phyloP scores from a whole-genome alignment of 257 asterid species.

The Lithospermum erythrorhizon region DNA sequence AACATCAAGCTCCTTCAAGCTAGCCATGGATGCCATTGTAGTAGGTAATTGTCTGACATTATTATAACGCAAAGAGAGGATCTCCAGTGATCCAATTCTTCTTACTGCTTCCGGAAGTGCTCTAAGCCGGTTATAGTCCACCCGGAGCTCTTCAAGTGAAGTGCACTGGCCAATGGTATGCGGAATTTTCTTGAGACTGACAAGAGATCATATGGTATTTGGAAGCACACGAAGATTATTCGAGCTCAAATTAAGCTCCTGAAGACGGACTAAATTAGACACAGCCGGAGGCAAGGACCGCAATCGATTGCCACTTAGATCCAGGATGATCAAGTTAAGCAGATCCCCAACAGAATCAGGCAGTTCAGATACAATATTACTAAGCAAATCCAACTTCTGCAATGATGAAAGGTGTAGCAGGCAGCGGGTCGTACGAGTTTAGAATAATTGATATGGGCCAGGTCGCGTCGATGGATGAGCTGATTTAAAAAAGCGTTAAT shows the following conservation, averaged over 20 bases:
- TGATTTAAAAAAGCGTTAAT: no score
- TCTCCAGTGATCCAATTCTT: constrained; percentile 49
- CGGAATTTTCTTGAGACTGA: constrained; percentile 61
- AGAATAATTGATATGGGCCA: no score
- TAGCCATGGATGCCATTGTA: constrained; percentile 54
- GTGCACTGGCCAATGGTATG: constrained; percentile 65
- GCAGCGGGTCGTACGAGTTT: no score
- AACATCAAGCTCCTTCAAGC: constrained; percentile 56
- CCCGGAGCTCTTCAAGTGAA: constrained; percentile 53
- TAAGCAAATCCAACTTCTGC: constrained; percentile 50
- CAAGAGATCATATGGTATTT: constrained; percentile 57
- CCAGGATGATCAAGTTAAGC: constrained; percentile 50
- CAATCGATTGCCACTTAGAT: constrained; percentile 62
- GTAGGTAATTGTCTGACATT: constrained; percentile 67
- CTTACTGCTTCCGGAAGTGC: constrained; percentile 91
- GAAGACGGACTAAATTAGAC: constrained; percentile 41
- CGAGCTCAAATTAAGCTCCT: constrained; percentile 80
- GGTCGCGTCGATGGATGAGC: no score
- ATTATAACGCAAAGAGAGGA: constrained; percentile 60
- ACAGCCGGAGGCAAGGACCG: constrained; percentile 47
- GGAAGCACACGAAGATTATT: constrained; percentile 59
- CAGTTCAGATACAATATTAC: constrained; percentile 41
- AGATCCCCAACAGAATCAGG: constrained; percentile 67
- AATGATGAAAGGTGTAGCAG: constrained; percentile 22
- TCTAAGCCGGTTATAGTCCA: constrained; percentile 68